A percentile compares a stretch with the other conserved stretches of the same genome.
Conservation (phyloP, 1,284 basidiomycete genomes). For the Naganishia albida region DNA sequence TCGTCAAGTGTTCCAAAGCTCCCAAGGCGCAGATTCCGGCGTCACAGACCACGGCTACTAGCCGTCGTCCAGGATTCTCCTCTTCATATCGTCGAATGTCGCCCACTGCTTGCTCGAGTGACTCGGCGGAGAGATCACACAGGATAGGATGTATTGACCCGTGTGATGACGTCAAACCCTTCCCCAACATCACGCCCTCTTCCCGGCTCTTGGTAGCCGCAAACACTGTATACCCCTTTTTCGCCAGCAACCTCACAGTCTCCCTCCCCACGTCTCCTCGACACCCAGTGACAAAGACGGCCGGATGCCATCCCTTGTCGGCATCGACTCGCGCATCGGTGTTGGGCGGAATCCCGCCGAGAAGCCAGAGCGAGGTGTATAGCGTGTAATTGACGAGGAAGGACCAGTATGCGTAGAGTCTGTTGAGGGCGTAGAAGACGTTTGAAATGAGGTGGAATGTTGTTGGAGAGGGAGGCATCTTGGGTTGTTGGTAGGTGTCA, state of each 20-base stretch:
- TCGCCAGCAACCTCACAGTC: background rate
- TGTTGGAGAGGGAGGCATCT: too few relatives aligned
- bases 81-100: background rate
- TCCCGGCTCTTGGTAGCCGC: background rate
- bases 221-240: slow-evolving; percentile 3
- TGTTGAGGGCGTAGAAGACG: slow-evolving; percentile 2
- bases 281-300: background rate
- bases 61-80: background rate
- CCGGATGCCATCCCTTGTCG: background rate
- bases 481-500: too few relatives aligned
- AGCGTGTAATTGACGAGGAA: slow-evolving; percentile 19
- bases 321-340: background rate
- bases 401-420: slow-evolving; percentile 12
- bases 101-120: background rate
- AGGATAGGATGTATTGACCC: background rate
- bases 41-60: background rate
- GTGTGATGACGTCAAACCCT: background rate
- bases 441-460: background rate
- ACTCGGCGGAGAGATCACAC: background rate
- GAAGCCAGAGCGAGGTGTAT: slow-evolving; percentile 10
- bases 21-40: background rate
- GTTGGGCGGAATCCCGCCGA: background rate
- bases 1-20: background rate
- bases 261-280: background rate
- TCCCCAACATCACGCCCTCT: background rate